These are phyloP conservation scores for Berkeleyomyces basicola DNA, from an alignment of 2,329 filamentous ascomycete genomes.

Conservation along the genomic window DNA sequence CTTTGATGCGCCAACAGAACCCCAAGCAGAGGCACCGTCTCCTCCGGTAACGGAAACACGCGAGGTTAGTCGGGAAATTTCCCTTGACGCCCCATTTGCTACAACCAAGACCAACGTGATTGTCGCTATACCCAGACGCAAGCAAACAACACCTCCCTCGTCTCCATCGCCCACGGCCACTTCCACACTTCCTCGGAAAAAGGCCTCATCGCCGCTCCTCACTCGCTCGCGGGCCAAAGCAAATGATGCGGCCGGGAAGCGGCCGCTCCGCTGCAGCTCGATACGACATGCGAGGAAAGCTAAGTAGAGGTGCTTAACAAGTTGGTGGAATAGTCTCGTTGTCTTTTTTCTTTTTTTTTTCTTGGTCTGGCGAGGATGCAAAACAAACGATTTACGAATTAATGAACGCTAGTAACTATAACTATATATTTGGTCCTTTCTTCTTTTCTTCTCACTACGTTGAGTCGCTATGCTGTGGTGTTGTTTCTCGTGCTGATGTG, in stretches of 20 bases:
- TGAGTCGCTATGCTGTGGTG: neutral
- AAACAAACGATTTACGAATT: slow-evolving; percentile 5
- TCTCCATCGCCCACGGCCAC: neutral
- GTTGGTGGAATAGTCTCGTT: neutral
- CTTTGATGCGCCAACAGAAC: too few species aligned
- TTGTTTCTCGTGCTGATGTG: neutral
- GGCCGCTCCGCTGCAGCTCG: neutral
- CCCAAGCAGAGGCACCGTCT: too few species aligned
- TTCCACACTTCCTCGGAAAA: neutral
- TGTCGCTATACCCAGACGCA: too few species aligned
- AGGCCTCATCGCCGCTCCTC: slow-evolving; percentile 1
- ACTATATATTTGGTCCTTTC: neutral
- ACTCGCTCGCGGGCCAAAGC: slow-evolving; percentile 6
- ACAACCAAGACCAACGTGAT: too few species aligned
- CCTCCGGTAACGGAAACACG: too few species aligned
- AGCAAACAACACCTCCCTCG: neutral
- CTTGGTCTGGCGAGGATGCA: neutral
- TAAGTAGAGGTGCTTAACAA: neutral
- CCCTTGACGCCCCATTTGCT: too few species aligned
- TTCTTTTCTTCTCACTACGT: neutral
- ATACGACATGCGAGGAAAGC: neutral
- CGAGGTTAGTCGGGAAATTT: too few species aligned
- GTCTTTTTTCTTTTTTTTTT: neutral
- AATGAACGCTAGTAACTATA: neutral
- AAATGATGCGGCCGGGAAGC: neutral